phyloP scores from a whole-genome alignment of 495 filamentous ascomycete genomes.

The Umbilicaria muhlenbergii region DNA sequence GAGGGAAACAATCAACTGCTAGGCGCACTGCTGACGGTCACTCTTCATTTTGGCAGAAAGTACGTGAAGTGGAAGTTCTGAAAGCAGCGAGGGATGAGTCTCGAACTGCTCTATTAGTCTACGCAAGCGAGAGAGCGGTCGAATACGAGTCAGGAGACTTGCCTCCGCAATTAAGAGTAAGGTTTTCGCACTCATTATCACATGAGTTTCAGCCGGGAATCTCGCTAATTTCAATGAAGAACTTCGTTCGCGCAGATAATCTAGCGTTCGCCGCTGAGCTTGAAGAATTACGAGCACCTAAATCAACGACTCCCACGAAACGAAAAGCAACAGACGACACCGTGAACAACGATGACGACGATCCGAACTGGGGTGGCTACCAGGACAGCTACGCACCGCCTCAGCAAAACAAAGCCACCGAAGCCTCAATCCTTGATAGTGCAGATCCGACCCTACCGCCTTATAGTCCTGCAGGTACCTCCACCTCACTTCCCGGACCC shows the following conservation, averaged over 20 bases:
- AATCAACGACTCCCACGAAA: constrained; percentile 7
- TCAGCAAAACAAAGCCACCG: no score
- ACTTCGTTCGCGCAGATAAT: constrained; percentile 33
- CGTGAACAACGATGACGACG: no score
- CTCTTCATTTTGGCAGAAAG: constrained; percentile 15
- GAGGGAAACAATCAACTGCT: no score
- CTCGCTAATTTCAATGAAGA: constrained; percentile 15
- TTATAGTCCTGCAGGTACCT: no score
- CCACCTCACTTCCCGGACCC: no score
- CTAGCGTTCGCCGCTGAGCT: constrained; percentile 29
- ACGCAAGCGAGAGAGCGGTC: constrained; percentile 32
- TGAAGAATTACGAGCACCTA: constrained; percentile 6
- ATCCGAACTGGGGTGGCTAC: no score
- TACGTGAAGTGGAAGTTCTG: constrained; percentile 34
- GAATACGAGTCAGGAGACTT: constrained; percentile 16
- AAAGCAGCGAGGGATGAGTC: constrained; percentile 35
- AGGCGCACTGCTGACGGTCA: no score
- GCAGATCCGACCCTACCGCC: no score
- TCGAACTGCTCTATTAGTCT: constrained; percentile 30
- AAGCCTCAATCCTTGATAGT: no score
- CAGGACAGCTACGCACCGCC: no score
- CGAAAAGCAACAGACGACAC: constrained; percentile 6
- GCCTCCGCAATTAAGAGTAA: constrained; percentile 28
- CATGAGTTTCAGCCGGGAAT: background rate
- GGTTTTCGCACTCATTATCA: background rate